phyloP scores from a whole-genome alignment of 352 stramenopile genomes.

The Phytophthora nicotianae region DNA sequence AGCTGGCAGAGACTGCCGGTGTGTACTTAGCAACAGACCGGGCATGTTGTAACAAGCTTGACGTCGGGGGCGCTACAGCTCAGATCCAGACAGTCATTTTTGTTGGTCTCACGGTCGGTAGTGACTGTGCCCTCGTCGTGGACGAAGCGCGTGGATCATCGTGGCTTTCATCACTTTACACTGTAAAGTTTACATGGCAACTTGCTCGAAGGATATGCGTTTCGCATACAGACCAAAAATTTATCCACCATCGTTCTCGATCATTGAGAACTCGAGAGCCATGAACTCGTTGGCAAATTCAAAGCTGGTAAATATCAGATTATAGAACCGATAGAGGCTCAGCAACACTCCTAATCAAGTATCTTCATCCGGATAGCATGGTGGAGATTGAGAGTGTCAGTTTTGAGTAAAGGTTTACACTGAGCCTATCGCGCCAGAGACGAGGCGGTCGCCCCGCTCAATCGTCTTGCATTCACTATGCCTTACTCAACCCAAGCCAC shows the following conservation, averaged over 20 bases:
- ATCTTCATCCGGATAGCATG: background rate
- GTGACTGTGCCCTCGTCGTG: background rate
- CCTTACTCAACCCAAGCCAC: constrained; percentile 18
- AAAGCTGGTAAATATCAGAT: constrained; percentile 16
- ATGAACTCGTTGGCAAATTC: constrained; percentile 12
- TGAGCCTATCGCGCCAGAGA: constrained; percentile 18
- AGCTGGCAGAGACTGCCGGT: background rate
- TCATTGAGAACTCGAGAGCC: constrained; percentile 15
- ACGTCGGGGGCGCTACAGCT: background rate
- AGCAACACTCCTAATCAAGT: no score
- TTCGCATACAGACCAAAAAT: constrained; percentile 31
- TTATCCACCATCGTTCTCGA: constrained; percentile 25
- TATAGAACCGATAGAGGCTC: background rate
- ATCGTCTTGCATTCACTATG: constrained; percentile 25
- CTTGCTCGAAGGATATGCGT: constrained; percentile 6
- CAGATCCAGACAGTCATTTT: background rate
- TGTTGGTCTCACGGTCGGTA: background rate
- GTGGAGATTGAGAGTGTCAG: background rate
- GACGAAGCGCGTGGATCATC: constrained; percentile 5
- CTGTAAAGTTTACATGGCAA: no score
- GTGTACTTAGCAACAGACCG: background rate
- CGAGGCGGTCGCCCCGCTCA: constrained; percentile 11
- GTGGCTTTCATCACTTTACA: constrained; percentile 1
- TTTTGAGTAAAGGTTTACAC: constrained; percentile 22
- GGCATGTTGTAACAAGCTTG: background rate